Base-by-base conservation (phyloP, 202 grass and related monocot genomes). In the Saccharum hybrid region DNA sequence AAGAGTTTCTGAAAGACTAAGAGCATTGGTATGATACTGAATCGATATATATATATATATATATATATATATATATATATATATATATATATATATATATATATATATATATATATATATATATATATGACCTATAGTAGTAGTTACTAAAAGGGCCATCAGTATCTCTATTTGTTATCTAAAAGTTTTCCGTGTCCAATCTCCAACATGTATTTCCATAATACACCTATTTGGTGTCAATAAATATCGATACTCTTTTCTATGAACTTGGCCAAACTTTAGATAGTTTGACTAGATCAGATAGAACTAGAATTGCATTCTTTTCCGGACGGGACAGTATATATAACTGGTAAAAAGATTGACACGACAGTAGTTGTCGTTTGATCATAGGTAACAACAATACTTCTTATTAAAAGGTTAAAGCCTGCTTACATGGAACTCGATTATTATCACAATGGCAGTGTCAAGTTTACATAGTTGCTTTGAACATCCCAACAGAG, bases 1-100 rank as follows among this genome's bases (percentile, higher is more conserved):
- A 26, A 85, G 72, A 52, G 81, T 90, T 37, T 75, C 76, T 15
- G 76, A 85, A 49, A 90, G 93, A 69, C 57, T 94, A 42, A 69
- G 72, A 81, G 82, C 66, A 62, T 70, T 92, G 82, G 79, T 75
- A 33, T 62, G 41, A 85, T 51, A 34, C 4, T 22, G 52, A 48
- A 45, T 37, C 0, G 2, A 23, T 42, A 45, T 16, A 19, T 2
- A 37, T 0, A 66, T 59, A 59, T 59, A 62, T 34, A 34, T 4
- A 34, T 34, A 4, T 34, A 3, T 4, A 33, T 33, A 33, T 33
- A 33, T 33, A 33, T 33, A 33, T 33, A 33, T 33, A 33, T 3
- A 33, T 4, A 22, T 33, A 45, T 7, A 19, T 1, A 37, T 0
- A 66, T 22, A 59, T 22, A 62, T 10, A 26, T 28, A 33, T 4